Conservation (phyloP, 345 rosid genomes). For the Kernera saxatilis region DNA sequence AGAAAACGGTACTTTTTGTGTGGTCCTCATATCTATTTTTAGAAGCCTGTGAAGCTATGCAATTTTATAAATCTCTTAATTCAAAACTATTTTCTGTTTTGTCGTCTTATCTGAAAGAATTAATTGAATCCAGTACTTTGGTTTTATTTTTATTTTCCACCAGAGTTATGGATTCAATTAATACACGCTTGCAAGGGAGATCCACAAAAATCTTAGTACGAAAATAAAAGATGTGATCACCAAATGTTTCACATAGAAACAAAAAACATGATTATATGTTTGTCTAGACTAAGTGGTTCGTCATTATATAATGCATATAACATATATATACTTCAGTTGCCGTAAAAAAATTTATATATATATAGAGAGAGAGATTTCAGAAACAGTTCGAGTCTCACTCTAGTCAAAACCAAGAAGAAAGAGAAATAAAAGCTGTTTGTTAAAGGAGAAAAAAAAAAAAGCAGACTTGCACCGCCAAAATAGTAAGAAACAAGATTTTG, state of each 20-base stretch:
- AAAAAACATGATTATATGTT: background rate
- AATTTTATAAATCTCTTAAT: background rate
- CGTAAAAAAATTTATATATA: no score
- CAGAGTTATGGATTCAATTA: background rate
- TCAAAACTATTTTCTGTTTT: background rate
- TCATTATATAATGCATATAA: background rate
- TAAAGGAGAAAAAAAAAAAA: background rate
- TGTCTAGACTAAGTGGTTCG: background rate
- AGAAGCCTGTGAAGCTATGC: background rate
- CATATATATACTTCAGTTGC: background rate
- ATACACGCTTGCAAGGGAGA: background rate
- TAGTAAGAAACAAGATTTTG: background rate
- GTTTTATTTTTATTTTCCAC: background rate
- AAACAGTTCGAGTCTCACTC: background rate
- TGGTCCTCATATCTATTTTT: background rate
- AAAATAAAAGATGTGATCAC: background rate
- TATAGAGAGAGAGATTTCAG: no score
- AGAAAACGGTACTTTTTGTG: background rate
- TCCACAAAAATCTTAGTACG: background rate
- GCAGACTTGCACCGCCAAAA: conserved; percentile 3
- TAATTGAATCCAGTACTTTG: background rate
- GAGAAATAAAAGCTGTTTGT: background rate
- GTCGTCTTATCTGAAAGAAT: background rate
- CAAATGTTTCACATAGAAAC: background rate
- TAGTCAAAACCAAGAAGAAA: background rate